Conservation (phyloP, 345 rosid genomes). For the Arabis hirsuta region DNA sequence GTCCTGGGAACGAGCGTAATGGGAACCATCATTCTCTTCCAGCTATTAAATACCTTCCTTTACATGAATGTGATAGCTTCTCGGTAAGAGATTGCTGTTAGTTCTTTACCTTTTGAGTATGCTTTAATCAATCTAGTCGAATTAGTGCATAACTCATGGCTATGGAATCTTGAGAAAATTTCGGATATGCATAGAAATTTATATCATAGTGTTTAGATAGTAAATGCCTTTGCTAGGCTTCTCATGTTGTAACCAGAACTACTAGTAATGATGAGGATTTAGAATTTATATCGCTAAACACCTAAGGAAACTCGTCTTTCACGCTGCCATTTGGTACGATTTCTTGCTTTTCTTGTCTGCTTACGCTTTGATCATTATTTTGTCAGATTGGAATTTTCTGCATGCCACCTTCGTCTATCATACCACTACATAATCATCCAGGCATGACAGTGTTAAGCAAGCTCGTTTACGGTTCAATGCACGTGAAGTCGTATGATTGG, state of each 20-base stretch:
- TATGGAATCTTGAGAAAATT: neutral
- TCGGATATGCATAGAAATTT: conserved; percentile 6
- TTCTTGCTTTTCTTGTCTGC: conserved; percentile 16
- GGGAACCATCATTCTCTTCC: conserved; percentile 68
- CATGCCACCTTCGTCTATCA: conserved; percentile 89
- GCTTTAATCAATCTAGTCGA: neutral
- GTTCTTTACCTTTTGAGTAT: conserved; percentile 16
- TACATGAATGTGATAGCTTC: conserved; percentile 92
- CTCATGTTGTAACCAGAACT: conserved; percentile 12
- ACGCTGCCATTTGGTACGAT: neutral
- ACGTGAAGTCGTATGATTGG: conserved; percentile 94
- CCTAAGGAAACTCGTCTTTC: neutral
- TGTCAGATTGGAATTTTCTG: conserved; percentile 94
- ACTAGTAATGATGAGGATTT: neutral
- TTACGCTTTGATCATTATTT: conserved; percentile 11
- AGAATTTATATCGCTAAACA: neutral
- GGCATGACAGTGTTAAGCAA: conserved; percentile 97
- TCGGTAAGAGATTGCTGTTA: conserved; percentile 58
- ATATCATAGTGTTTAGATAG: neutral
- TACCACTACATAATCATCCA: conserved; percentile 98
- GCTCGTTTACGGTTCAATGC: conserved; percentile 86
- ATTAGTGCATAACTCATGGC: neutral
- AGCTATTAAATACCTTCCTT: conserved; percentile 76
- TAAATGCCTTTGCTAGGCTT: conserved; percentile 14
- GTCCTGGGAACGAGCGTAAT: conserved; percentile 62